Percentiles rank a stretch among this genome's conserved stretches.
These are phyloP conservation scores for Debaryomyces nepalensis DNA, from an alignment of 1,139 yeast species.

Conservation along the genomic window DNA sequence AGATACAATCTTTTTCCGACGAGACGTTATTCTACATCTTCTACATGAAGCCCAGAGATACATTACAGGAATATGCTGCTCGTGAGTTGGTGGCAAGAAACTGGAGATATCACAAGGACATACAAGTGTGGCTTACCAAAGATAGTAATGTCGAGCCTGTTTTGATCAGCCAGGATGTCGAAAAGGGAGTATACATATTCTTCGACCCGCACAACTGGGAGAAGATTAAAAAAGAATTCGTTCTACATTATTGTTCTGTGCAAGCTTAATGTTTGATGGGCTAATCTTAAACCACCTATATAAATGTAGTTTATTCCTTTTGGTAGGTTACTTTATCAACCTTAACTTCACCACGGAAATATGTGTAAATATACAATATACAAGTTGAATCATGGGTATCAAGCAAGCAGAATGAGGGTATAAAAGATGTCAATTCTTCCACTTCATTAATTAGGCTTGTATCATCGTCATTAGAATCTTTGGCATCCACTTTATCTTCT, in stretches of 20 bases:
- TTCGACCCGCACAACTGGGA: constrained; percentile 98
- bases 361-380: constrained; percentile 83
- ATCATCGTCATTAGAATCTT: constrained; percentile 18
- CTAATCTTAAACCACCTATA: constrained; percentile 11
- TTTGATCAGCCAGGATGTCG: constrained; percentile 82
- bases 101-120: constrained; percentile 96
- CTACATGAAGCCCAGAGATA: constrained; percentile 91
- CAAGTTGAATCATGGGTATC: constrained; percentile 81
- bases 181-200: constrained; percentile 93
- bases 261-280: constrained; percentile 36
- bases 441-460: constrained; percentile 21
- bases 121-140: constrained; percentile 96
- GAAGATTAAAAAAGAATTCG: constrained; percentile 83
- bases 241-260: constrained; percentile 64
- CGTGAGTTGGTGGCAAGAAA: constrained; percentile 86
- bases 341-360: constrained; percentile 80
- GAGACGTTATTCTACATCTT: constrained; percentile 93
- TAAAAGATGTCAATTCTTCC: constrained; percentile 30
- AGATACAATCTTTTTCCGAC: constrained; percentile 79
- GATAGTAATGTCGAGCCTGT: constrained; percentile 91
- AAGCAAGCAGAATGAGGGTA: constrained; percentile 89
- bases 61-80: constrained; percentile 92
- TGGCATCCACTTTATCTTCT: constrained; percentile 18
- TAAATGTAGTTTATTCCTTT: constrained; percentile 48
- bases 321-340: constrained; percentile 88